These are phyloP conservation scores for Aurifilum marmelostoma DNA, from an alignment of 2,329 filamentous ascomycete species.

Conservation along the genomic window DNA sequence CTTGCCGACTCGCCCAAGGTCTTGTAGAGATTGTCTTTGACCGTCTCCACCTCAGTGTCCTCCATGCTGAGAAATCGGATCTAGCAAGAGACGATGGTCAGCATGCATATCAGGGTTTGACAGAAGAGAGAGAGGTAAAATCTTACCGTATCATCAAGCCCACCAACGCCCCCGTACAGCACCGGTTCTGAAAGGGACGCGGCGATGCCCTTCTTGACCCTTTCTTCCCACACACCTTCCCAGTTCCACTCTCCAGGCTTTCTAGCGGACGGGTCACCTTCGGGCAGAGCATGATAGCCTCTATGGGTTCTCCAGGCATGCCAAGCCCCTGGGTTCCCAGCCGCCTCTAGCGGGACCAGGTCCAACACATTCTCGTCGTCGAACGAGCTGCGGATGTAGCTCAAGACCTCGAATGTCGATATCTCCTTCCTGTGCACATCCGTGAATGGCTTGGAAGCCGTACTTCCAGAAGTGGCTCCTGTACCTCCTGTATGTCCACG, in stretches of 20 bases:
- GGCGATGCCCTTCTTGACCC: slow-evolving; percentile 78
- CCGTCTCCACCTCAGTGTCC: slow-evolving; percentile 57
- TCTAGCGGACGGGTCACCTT: slow-evolving; percentile 38
- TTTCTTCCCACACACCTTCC: slow-evolving; percentile 94
- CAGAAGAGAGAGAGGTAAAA: background rate
- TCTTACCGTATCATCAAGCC: slow-evolving; percentile 73
- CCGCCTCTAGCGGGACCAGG: slow-evolving; percentile 75
- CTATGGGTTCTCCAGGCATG: slow-evolving; percentile 84
- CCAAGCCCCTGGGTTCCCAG: slow-evolving; percentile 90
- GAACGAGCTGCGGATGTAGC: slow-evolving; percentile 83
- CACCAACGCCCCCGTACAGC: slow-evolving; percentile 69
- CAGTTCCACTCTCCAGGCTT: slow-evolving; percentile 91
- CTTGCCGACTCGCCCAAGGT: slow-evolving; percentile 44
- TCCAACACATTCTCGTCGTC: slow-evolving; percentile 78
- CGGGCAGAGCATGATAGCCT: slow-evolving; percentile 32
- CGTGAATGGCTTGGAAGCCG: slow-evolving; percentile 42
- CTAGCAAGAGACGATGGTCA: slow-evolving; percentile 41
- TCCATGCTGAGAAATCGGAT: slow-evolving; percentile 71
- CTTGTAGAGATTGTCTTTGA: slow-evolving; percentile 62
- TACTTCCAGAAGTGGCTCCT: background rate
- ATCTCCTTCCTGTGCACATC: slow-evolving; percentile 48
- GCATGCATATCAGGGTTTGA: background rate
- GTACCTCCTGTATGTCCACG: slow-evolving; percentile 10
- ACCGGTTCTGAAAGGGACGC: slow-evolving; percentile 78
- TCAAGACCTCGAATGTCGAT: slow-evolving; percentile 69